phyloP scores from a whole-genome alignment of 129 eudicot species.

The Daucus carota region DH1_v3.0 NC_030386.2:6205001-6205500 shows the following conservation, averaged over 20 bases:
- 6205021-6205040: conserved; percentile 20
- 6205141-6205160: conserved; percentile 32
- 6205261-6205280: not conserved
- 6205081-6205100: conserved; percentile 71
- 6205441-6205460: not conserved
- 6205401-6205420: not conserved
- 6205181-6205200: conserved; percentile 34
- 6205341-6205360: not conserved
- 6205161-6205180: conserved; percentile 45
- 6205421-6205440: not conserved
- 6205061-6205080: conserved; percentile 80
- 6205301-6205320: not conserved
- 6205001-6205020: conserved; percentile 29
- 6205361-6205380: not conserved
- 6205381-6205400: not conserved
- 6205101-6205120: conserved; percentile 76
- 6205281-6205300: not conserved
- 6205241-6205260: not conserved
- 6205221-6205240: not conserved
- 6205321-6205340: not conserved
- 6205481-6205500: not conserved
- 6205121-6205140: conserved; percentile 64
- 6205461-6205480: not conserved
- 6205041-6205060: conserved; percentile 48
- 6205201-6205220: conserved; percentile 41